Conservation (phyloP, 768 basidiomycete species). For the Russula lepida region DNA sequence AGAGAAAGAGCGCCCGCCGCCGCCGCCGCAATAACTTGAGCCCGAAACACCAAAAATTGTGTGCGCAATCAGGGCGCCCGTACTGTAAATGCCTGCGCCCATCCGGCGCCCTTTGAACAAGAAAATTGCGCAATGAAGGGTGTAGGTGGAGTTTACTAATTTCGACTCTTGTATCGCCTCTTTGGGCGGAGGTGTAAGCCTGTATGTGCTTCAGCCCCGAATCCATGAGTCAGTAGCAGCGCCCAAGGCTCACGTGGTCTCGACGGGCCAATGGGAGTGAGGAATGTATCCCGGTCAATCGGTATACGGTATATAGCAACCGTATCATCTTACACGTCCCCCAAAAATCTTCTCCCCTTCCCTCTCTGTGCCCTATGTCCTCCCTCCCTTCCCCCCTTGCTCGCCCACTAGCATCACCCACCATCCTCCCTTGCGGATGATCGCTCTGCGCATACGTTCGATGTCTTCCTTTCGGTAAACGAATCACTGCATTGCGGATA, state of each 20-base stretch:
- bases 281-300: slow-evolving; percentile 17
- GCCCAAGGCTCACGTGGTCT: slow-evolving; percentile 10
- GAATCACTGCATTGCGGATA: slow-evolving; percentile 15
- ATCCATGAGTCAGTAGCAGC: neutral
- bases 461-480: neutral
- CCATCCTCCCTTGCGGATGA: neutral
- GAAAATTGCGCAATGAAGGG: neutral
- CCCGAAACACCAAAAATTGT: neutral
- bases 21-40: neutral
- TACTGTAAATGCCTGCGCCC: slow-evolving; percentile 3
- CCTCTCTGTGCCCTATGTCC: neutral
- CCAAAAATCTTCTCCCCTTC: neutral
- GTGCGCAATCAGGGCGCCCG: slow-evolving; percentile 5
- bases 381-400: neutral
- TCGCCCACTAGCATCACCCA: neutral
- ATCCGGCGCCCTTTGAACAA: slow-evolving; percentile 1
- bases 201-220: neutral
- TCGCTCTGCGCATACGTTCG: neutral
- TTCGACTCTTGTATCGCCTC: neutral
- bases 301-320: slow-evolving; percentile 23
- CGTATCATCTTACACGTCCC: slow-evolving; percentile 14
- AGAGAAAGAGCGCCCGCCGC: slow-evolving; percentile 1
- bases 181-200: neutral
- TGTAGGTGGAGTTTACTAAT: neutral
- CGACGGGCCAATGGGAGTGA: neutral